A percentile compares a stretch with the other conserved stretches of the same genome.
Conservation (phyloP, 2,329 filamentous ascomycete species). For the Aspergillus pseudoviridinutans region DNA sequence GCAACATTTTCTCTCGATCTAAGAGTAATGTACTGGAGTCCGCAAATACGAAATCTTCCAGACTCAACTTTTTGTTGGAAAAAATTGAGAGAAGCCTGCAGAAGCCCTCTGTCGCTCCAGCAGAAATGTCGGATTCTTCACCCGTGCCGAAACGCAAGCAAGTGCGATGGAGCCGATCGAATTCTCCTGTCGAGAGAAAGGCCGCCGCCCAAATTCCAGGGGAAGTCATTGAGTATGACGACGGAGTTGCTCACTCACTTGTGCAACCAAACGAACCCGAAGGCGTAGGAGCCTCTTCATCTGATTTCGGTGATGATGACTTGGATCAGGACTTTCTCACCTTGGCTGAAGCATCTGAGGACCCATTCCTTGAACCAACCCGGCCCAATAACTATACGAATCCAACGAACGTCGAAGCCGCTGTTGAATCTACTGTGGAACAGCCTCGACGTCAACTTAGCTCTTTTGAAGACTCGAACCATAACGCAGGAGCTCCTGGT, state of each 20-base stretch:
- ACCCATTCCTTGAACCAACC: slow-evolving; percentile 24
- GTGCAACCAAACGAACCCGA: not conserved
- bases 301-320: slow-evolving; percentile 48
- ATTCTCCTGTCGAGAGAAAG: slow-evolving; percentile 27
- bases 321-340: slow-evolving; percentile 45
- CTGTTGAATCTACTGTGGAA: not conserved
- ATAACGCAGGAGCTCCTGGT: slow-evolving; percentile 3
- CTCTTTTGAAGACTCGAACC: not conserved
- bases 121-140: slow-evolving; percentile 41
- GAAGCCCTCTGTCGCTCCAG: slow-evolving; percentile 25
- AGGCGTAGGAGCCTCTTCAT: slow-evolving; percentile 27
- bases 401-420: not conserved
- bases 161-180: slow-evolving; percentile 26
- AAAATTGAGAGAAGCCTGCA: slow-evolving; percentile 56
- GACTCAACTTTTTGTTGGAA: slow-evolving; percentile 58
- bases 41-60: slow-evolving; percentile 41
- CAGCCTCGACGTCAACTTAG: slow-evolving; percentile 1
- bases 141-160: slow-evolving; percentile 36
- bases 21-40: slow-evolving; percentile 38
- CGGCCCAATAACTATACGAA: not conserved
- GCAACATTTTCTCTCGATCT: slow-evolving; percentile 41
- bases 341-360: slow-evolving; percentile 30
- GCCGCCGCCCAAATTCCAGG: not conserved
- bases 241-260: slow-evolving; percentile 1
- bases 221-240: not conserved